These are phyloP conservation scores for Cladophialophora chaetospira DNA, from an alignment of 2,329 filamentous ascomycete genomes.

Conservation along the genomic window DNA sequence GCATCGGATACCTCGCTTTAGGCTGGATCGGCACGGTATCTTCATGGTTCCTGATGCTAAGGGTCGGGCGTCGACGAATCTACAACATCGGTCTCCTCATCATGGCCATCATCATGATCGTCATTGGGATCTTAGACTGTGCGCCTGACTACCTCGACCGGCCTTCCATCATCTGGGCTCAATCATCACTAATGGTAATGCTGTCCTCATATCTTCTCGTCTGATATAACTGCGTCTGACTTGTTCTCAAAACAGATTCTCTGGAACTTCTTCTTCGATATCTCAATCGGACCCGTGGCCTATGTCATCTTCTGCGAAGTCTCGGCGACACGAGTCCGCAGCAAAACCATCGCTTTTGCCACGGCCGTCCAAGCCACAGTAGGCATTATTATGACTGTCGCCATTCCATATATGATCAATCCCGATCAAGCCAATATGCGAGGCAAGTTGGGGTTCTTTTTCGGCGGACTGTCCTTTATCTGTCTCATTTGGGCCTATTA, in stretches of 20 bases:
- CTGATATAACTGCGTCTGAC: too few relatives aligned
- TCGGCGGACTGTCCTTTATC: constrained; percentile 33
- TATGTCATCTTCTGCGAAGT: constrained; percentile 54
- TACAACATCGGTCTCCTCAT: constrained; percentile 38
- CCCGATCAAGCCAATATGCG: constrained; percentile 35
- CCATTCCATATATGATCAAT: constrained; percentile 41
- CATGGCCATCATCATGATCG: constrained; percentile 38
- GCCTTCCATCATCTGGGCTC: constrained; percentile 39
- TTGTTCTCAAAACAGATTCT: too few relatives aligned
- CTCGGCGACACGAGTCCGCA: constrained; percentile 45
- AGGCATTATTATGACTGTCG: constrained; percentile 45
- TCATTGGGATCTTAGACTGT: constrained; percentile 47
- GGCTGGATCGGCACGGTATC: constrained; percentile 44
- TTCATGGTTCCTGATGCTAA: constrained; percentile 42
- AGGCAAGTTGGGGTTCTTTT: constrained; percentile 39
- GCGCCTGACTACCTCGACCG: constrained; percentile 38
- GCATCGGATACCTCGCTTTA: constrained; percentile 43
- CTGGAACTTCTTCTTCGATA: constrained; percentile 46
- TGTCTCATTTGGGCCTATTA: constrained; percentile 40
- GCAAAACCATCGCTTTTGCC: constrained; percentile 49
- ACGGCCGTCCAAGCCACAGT: constrained; percentile 44
- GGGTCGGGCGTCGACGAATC: constrained; percentile 40
- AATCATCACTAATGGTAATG: constrained; percentile 42
- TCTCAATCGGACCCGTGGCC: constrained; percentile 45
- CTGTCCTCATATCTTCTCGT: too few relatives aligned